Evolutionary conservation across 1,284 basidiomycete species (phyloP).

Genomic region (Prillingera fragicola): DNA sequence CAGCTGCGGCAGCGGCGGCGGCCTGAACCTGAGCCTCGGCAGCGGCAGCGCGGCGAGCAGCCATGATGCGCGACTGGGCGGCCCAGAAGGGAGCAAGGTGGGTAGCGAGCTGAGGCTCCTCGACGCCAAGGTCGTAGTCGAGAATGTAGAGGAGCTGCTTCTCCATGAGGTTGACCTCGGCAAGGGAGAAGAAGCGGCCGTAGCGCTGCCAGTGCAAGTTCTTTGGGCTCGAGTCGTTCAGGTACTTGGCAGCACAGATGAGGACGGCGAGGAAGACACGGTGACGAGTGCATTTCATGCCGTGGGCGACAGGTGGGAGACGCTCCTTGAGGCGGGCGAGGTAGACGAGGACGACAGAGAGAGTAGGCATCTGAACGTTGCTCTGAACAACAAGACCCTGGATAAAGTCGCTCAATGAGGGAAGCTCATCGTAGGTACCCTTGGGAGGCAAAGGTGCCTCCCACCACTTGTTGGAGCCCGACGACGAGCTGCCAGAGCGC

Average conservation of each 20-base stretch:
- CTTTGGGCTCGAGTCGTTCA: conserved; percentile 93
- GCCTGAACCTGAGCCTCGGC: conserved; percentile 5
- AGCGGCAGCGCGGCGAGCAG: neutral
- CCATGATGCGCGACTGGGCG: too few species aligned
- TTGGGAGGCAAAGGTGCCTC: conserved; percentile 40
- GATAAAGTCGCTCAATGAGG: conserved; percentile 80
- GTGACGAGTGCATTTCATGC: conserved; percentile 77
- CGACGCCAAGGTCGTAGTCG: conserved; percentile 81
- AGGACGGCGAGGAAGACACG: conserved; percentile 92
- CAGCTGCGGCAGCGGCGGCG: conserved; percentile 10
- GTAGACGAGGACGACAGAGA: conserved; percentile 90
- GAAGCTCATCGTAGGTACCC: conserved; percentile 49
- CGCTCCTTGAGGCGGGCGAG: conserved; percentile 78
- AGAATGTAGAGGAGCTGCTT: conserved; percentile 83
- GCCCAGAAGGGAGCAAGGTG: conserved; percentile 17
- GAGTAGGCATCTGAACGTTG: conserved; percentile 85
- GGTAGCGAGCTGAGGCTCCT: conserved; percentile 51
- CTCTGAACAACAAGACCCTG: conserved; percentile 72
- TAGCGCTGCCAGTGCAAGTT: conserved; percentile 86
- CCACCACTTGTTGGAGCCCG: conserved; percentile 28
- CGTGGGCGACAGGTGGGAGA: conserved; percentile 66
- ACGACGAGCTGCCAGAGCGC: conserved; percentile 20
- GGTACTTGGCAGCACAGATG: conserved; percentile 94
- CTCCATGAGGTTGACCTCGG: conserved; percentile 88
- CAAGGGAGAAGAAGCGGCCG: conserved; percentile 61